Evolutionary conservation across 441 rosid species (phyloP), one percentile per base, ranked within the genome.

Genomic region (Pelargonium exstipulatum): DNA sequence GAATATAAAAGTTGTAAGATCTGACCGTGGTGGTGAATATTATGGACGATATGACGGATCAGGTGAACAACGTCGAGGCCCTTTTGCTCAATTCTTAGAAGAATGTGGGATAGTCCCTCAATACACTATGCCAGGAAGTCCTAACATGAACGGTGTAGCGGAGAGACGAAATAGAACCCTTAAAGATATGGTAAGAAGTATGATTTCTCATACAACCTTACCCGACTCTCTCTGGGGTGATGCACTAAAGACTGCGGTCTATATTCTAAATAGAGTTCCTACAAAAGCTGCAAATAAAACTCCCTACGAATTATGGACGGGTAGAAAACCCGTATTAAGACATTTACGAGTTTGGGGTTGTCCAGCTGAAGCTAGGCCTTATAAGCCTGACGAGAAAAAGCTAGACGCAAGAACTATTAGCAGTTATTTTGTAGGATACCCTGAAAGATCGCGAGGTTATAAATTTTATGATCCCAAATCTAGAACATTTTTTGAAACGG

Each of bases 121-220:
- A 18, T 35, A 35, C 51, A 65, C 24, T 0, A 42, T 65, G 51
- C 10, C 68, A 6, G 0, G 51, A 3, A 40, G 49, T 4, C 51
- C 26, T 18, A 40, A 10, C 48, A 65, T 65, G 51, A 65, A 65
- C 13, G 17, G 10, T 65, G 51, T 65, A 2, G 16, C 37, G 51
- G 48, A 53, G 29, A 53, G 24, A 51, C n/a, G 46, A 35, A 24
- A 68, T 1, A 57, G 9, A 8, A 60, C 12, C 1, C 32, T 2
- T 60, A 62, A 68, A 10, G 64, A 57, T 4, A 9, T 40, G 51
- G 68, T 65, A 16, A 65, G 51, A 18, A 65, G 66, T 29, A 63
- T 63, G 66, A 63, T 63, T 1, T 2, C 5, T 57, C 71, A 32
- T 43, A 55, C 37, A 2, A 69, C 26, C 26, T 55, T 10, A 32